A percentile compares a stretch with the other conserved stretches of the same genome.
Conservation (phyloP, 208 protist species). For the Wallacemonas collosoma region DNA sequence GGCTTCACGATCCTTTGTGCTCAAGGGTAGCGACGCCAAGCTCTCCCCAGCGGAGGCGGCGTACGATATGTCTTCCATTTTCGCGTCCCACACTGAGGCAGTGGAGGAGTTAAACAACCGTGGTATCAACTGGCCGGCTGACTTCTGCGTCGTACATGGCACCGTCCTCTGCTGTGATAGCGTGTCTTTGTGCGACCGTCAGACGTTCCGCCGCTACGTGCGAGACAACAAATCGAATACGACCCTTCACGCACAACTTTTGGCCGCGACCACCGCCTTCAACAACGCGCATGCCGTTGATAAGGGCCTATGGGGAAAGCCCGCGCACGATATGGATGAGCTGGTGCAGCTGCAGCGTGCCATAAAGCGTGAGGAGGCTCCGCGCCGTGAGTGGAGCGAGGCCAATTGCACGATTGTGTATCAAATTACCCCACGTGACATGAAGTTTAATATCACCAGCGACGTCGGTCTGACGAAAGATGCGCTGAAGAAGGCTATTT, state of each 20-base stretch:
- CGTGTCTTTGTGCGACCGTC: slow-evolving; percentile 58
- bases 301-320: slow-evolving; percentile 22
- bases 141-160: slow-evolving; percentile 79
- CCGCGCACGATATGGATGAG: slow-evolving; percentile 40
- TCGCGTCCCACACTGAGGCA: slow-evolving; percentile 51
- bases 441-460: slow-evolving; percentile 86
- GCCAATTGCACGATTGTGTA: slow-evolving; percentile 87
- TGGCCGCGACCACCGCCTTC: slow-evolving; percentile 14
- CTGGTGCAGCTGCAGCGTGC: slow-evolving; percentile 37
- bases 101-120: slow-evolving; percentile 73
- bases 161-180: slow-evolving; percentile 69
- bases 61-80: slow-evolving; percentile 70
- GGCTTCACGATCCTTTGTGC: slow-evolving; percentile 43
- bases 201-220: slow-evolving; percentile 76
- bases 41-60: slow-evolving; percentile 47
- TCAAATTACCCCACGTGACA: slow-evolving; percentile 84
- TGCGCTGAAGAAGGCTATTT: slow-evolving; percentile 74
- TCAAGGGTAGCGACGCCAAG: slow-evolving; percentile 80
- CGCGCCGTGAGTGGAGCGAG: slow-evolving; percentile 75
- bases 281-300: slow-evolving; percentile 11
- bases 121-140: slow-evolving; percentile 72
- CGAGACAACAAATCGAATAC: slow-evolving; percentile 67
- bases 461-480: slow-evolving; percentile 72
- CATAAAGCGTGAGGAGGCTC: slow-evolving; percentile 45
- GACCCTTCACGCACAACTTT: slow-evolving; percentile 20